phyloP scores from a whole-genome alignment of 495 filamentous ascomycete genomes.

The Pyrenula massariospora region DNA sequence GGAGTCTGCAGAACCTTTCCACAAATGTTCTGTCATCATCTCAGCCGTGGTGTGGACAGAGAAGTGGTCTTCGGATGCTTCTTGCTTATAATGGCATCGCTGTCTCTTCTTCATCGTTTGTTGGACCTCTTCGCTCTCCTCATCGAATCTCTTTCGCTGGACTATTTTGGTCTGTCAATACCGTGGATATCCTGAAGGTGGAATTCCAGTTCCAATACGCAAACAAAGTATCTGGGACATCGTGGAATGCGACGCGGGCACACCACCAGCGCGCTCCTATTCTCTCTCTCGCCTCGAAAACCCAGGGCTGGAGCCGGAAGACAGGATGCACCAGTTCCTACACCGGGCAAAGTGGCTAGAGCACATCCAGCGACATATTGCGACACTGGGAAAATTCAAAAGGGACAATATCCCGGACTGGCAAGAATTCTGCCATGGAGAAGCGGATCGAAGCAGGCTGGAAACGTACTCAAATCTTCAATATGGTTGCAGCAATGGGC shows the following conservation, averaged over 20 bases:
- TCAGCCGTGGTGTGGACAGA: not conserved
- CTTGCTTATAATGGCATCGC: not conserved
- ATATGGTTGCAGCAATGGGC: constrained; percentile 9
- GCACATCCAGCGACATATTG: too few species aligned
- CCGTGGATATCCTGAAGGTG: not conserved
- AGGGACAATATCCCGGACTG: constrained; percentile 3
- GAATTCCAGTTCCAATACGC: not conserved
- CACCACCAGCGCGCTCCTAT: not conserved
- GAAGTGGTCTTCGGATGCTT: not conserved
- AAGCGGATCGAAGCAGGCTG: constrained; percentile 8
- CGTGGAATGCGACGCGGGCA: not conserved
- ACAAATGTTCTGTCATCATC: not conserved
- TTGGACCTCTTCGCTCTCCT: not conserved
- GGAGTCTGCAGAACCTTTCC: not conserved
- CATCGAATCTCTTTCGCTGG: not conserved
- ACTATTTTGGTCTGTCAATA: not conserved
- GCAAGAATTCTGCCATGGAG: constrained; percentile 7
- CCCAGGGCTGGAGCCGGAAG: too few species aligned
- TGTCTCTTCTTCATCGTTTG: not conserved
- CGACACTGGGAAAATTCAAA: too few species aligned
- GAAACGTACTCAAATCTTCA: constrained; percentile 6
- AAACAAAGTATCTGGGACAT: not conserved
- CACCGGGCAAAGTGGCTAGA: too few species aligned
- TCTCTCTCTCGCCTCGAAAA: too few species aligned
- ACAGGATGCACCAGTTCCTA: too few species aligned